Base-by-base conservation (phyloP, 768 basidiomycete species). In the Amanita fuliginea region DNA sequence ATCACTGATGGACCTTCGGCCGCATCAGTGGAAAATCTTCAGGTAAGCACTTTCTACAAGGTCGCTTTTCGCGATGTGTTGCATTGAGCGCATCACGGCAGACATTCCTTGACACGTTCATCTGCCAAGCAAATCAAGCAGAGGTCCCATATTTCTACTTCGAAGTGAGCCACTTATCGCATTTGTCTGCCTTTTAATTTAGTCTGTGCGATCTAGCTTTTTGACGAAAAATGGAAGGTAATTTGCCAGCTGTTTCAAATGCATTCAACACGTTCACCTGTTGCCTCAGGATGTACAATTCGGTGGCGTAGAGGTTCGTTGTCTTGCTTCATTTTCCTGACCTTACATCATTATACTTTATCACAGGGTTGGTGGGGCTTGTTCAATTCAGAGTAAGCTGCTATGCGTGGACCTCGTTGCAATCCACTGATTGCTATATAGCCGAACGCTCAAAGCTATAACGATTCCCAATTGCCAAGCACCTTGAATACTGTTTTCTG, bases 131-230 rank as follows among this genome's bases (percentile, higher is more conserved):
- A 0, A 96, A 92, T 62, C 53, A 62, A 14, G 92, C 92, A 53
- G 76, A 77, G 10, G 92, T 87, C 0, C 70, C 77, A 13, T 95
- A 95, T 67, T 96, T 92, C 76, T 94, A 78, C 71, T 90, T 91
- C 52, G 86, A 86, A 72, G 77, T 78, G 42, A 11, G 72, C 64
- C 33, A 4, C 34, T 46, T 10, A 21, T 14, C 18, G 34, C 22
- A 32, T 41, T 26, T 40, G 48, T 36, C 51, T 9, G 19, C 53
- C 36, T n/a, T 22, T 18, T 8, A 10, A 5, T 33, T 6, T 9
- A 22, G 11, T 21, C 33, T n/a, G 19, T 35, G 46, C 30, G 49
- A n/a, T 26, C 1, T 62, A 88, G 75, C 81, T 71, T 60, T 80
- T 77, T 53, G 90, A 94, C 59, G 86, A 92, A 63, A 64, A 70